Base-by-base conservation (phyloP, 257 asterid species). In the Cordia subcordata region DNA sequence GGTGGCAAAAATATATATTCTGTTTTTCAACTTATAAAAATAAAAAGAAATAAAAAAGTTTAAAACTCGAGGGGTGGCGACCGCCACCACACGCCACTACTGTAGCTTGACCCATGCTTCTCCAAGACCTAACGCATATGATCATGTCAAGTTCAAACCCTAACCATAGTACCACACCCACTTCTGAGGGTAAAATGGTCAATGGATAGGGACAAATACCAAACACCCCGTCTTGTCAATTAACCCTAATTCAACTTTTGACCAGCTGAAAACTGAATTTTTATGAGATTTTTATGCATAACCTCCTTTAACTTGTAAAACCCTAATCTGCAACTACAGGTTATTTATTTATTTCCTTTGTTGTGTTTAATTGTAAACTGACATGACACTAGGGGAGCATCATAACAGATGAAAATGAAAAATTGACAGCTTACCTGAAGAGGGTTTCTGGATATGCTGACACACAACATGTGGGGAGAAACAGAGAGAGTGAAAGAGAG, bases 301-400 rank as follows among this genome's bases (percentile, higher is more conserved):
- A 49, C 64, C 70, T n/a, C n/a, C n/a, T 54, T 74, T 76, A 53
- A 58, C 57, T 39, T 71, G 62, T 64, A 53, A 53, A 85, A 68
- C 88, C 90, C 84, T 81, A 85, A 81, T 67, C 58, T 71, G 62
- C 68, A 65, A 64, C 52, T 32, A 86, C 66, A 71, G 32, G 57
- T 42, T 49, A 13, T 46, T 6, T 27, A 27, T 27, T 27, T 27
- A n/a, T n/a, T 27, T 27, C 6, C 53, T 14, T 11, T 47, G 19
- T 49, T 58, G 32, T 1, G 49, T 32, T 11, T n/a, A n/a, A n/a
- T 19, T 17, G n/a, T 75, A 74, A 73, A 68, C 60, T 77, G 85
- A 83, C 81, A 57, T 58, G 63, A 60, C 67, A 72, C 70, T 81
- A 69, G 75, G 85, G 71, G 69, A 69, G 57, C 52, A 80, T 80